Evolutionary conservation across 306 rosid genomes (phyloP).

Genomic region (Dryas alaskensis): DNA sequence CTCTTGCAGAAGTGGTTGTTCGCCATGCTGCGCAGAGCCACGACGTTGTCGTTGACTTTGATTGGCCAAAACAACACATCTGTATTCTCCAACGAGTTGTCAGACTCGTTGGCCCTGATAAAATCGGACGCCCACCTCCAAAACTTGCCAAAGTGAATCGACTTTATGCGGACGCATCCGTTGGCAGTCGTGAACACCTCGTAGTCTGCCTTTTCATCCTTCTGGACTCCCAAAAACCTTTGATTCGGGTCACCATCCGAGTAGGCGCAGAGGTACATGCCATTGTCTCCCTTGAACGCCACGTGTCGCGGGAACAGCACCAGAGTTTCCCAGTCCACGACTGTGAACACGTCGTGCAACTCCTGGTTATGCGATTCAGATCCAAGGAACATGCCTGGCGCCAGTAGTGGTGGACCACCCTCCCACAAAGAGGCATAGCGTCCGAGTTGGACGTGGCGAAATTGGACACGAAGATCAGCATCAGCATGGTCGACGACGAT

Average conservation of each 20-base stretch:
- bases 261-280: background rate
- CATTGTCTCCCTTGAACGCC: conserved; percentile 9
- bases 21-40: conserved; percentile 16
- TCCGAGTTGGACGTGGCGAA: background rate
- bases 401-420: background rate
- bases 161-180: conserved; percentile 9
- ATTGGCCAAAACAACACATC: conserved; percentile 5
- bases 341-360: background rate
- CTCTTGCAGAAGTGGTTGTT: background rate
- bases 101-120: background rate
- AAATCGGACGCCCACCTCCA: conserved; percentile 4
- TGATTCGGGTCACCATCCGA: background rate
- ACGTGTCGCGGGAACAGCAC: background rate
- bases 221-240: background rate
- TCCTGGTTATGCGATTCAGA: background rate
- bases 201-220: background rate
- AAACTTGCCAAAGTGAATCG: background rate
- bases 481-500: background rate
- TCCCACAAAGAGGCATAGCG: background rate
- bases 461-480: background rate
- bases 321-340: background rate
- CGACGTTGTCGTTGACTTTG: background rate
- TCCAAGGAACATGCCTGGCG: background rate
- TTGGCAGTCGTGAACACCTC: background rate
- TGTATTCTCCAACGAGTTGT: too few species aligned